phyloP scores from a whole-genome alignment of 495 filamentous ascomycete genomes.

The Durotheca rogersii region DNA sequence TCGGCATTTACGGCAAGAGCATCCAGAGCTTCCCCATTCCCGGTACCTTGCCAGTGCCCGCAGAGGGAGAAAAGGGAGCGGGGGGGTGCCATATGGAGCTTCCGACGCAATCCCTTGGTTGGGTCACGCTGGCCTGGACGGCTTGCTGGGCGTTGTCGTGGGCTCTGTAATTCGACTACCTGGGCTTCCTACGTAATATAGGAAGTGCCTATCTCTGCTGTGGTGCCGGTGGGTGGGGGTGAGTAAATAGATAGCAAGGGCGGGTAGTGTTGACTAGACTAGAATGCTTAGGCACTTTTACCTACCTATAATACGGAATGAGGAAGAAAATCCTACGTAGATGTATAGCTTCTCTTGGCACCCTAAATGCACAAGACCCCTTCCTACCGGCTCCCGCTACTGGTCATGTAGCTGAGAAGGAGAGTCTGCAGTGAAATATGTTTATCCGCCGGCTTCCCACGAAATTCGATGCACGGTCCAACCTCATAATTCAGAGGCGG shows the following conservation, averaged over 20 bases:
- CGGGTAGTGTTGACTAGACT: constrained; percentile 20
- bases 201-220: background rate
- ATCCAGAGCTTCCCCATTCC: constrained; percentile 1
- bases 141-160: constrained; percentile 2
- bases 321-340: too few species aligned
- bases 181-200: background rate
- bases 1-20: constrained; percentile 18
- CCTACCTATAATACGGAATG: constrained; percentile 1
- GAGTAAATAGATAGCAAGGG: constrained; percentile 4
- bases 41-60: too few species aligned
- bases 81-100: background rate
- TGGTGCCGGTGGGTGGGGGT: background rate
- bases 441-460: too few species aligned
- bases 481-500: too few species aligned
- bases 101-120: background rate
- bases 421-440: too few species aligned
- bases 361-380: too few species aligned
- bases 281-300: too few species aligned
- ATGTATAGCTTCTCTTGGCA: too few species aligned
- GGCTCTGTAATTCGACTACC: background rate
- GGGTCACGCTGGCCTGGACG: background rate
- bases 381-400: too few species aligned
- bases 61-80: too few species aligned
- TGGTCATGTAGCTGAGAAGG: too few species aligned
- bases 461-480: too few species aligned